These are phyloP conservation scores for Rhodotorula sp. DNA, from an alignment of 1,284 basidiomycete species.

Conservation along the genomic window DNA sequence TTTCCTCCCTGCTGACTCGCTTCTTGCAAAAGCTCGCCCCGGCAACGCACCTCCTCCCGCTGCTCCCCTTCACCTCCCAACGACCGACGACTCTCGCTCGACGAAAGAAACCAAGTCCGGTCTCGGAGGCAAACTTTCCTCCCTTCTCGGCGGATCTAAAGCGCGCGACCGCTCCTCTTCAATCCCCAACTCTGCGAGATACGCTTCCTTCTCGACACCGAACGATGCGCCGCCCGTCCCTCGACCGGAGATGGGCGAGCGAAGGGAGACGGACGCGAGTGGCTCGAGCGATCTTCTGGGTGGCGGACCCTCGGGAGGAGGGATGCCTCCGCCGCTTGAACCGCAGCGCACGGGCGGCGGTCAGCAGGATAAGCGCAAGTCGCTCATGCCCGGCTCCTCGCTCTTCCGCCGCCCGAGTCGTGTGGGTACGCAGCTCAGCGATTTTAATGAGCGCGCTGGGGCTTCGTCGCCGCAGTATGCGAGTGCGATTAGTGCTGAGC, in stretches of 20 bases:
- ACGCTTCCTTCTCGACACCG: constrained; percentile 18
- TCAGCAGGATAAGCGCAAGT: constrained; percentile 12
- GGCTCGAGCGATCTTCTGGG: constrained; percentile 9
- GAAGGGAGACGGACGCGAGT: not conserved
- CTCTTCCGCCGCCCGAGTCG: constrained; percentile 22
- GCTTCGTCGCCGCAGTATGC: not conserved
- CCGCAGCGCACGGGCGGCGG: not conserved
- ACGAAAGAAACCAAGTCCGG: constrained; percentile 12
- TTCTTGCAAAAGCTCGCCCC: not conserved
- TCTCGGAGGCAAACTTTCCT: constrained; percentile 21
- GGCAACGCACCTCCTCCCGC: constrained; percentile 11
- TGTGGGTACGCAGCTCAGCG: not conserved
- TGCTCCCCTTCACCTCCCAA: constrained; percentile 25
- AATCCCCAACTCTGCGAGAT: constrained; percentile 32
- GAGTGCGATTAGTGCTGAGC: constrained; percentile 1
- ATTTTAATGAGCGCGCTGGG: not conserved
- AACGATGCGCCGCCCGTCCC: constrained; percentile 8
- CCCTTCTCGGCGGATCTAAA: constrained; percentile 20
- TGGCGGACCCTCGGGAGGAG: not conserved
- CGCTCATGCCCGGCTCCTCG: constrained; percentile 29
- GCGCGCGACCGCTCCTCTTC: constrained; percentile 26
- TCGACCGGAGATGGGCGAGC: not conserved
- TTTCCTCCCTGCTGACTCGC: not conserved
- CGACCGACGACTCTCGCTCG: constrained; percentile 16
- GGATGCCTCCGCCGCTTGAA: constrained; percentile 6